These are phyloP conservation scores for Alternaria sp. DNA, from an alignment of 2,329 filamentous ascomycete species.

Conservation along the genomic window DNA sequence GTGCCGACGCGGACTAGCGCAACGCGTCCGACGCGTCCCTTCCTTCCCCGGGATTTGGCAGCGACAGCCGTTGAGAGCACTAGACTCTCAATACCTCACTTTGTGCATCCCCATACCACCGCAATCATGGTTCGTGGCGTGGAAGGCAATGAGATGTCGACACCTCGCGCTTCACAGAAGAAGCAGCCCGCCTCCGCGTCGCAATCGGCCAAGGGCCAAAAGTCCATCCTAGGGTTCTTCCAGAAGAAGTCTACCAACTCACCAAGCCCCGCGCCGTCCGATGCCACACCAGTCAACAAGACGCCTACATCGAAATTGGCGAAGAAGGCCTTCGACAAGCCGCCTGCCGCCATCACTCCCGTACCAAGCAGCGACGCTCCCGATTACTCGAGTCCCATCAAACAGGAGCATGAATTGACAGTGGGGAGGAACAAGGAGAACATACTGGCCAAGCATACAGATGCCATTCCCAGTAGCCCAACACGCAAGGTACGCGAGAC, in stretches of 20 bases:
- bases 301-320: slow-evolving; percentile 32
- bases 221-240: slow-evolving; percentile 81
- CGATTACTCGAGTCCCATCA: slow-evolving; percentile 71
- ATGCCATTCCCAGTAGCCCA: slow-evolving; percentile 69
- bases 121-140: slow-evolving; percentile 52
- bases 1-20: neutral
- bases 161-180: slow-evolving; percentile 52
- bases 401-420: slow-evolving; percentile 61
- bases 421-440: slow-evolving; percentile 60
- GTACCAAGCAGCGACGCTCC: slow-evolving; percentile 80
- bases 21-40: slow-evolving; percentile 15
- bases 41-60: neutral
- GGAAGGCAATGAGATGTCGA: slow-evolving; percentile 56
- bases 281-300: slow-evolving; percentile 33
- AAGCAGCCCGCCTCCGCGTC: slow-evolving; percentile 54
- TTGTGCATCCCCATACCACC: neutral
- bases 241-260: slow-evolving; percentile 63
- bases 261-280: slow-evolving; percentile 48
- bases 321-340: slow-evolving; percentile 43
- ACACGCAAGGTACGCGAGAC: slow-evolving; percentile 71
- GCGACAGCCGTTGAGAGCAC: neutral
- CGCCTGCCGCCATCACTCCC: slow-evolving; percentile 65
- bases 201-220: slow-evolving; percentile 66
- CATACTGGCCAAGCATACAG: slow-evolving; percentile 51
- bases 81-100: neutral